Evolutionary conservation across 2,329 filamentous ascomycete species (phyloP).

Genomic region (Xylaria sp.): DNA sequence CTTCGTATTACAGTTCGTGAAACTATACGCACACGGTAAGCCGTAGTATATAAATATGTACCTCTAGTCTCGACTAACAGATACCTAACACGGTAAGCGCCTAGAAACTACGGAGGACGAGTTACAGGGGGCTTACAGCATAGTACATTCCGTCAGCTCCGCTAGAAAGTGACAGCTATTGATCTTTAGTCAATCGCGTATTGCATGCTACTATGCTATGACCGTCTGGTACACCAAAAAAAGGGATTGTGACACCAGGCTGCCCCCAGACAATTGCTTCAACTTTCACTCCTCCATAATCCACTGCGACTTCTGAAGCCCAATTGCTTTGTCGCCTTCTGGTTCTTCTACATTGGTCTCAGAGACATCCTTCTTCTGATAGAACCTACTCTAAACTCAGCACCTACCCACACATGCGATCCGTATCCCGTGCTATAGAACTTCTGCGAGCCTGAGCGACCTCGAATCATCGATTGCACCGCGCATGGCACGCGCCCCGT

Average conservation of each 20-base stretch:
- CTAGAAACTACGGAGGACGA: too few relatives aligned
- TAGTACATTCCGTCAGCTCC: constrained; percentile 22
- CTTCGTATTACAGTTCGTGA: too few relatives aligned
- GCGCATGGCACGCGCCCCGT: constrained; percentile 36
- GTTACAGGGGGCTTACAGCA: neutral
- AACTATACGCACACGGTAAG: too few relatives aligned
- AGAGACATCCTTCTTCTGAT: neutral
- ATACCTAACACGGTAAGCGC: too few relatives aligned
- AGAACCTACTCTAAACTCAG: neutral
- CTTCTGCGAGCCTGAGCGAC: constrained; percentile 15
- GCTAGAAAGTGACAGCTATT: constrained; percentile 17
- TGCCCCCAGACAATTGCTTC: neutral
- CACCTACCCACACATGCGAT: constrained; percentile 6
- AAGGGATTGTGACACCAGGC: constrained; percentile 10
- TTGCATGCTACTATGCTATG: neutral
- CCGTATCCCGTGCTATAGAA: neutral
- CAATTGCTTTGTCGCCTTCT: neutral
- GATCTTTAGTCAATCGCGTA: neutral
- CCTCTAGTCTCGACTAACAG: too few relatives aligned
- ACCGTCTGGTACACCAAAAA: constrained; percentile 1
- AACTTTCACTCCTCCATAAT: neutral
- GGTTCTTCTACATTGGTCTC: neutral
- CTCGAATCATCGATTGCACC: constrained; percentile 23
- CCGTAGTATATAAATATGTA: too few relatives aligned
- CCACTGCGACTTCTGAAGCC: neutral